These are phyloP conservation scores for Fusarium sp. DNA, from an alignment of 2,329 filamentous ascomycete genomes.

Conservation along the genomic window DNA sequence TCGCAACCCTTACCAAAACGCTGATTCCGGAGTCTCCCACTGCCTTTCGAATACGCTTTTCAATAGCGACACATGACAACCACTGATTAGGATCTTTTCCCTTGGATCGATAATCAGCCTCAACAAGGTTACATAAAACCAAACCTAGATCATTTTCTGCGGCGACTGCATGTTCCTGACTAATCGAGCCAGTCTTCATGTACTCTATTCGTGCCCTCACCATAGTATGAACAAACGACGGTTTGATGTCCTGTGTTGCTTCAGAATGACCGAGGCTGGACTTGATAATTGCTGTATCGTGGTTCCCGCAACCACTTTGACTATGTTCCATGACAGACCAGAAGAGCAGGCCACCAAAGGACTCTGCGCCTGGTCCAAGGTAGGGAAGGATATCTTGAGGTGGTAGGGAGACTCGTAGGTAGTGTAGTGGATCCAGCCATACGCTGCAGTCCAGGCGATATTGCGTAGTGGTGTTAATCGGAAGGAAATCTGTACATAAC, in stretches of 20 bases:
- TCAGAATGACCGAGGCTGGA: neutral
- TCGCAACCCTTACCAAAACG: fast-evolving
- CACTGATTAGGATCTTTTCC: slow-evolving; percentile 17
- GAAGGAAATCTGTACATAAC: neutral
- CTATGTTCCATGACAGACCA: slow-evolving; percentile 22
- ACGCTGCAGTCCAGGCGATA: slow-evolving; percentile 13
- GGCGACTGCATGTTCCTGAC: neutral
- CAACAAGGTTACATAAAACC: slow-evolving; percentile 6
- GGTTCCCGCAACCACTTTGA: neutral
- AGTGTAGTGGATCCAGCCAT: slow-evolving; percentile 13
- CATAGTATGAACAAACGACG: slow-evolving; percentile 5
- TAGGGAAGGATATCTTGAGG: slow-evolving; percentile 13
- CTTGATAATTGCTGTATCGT: neutral
- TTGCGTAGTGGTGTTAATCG: neutral
- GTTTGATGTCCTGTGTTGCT: neutral
- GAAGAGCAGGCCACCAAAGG: neutral
- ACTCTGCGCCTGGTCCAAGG: fast-evolving
- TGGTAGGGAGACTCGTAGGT: neutral
- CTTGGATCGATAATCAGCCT: slow-evolving; percentile 1
- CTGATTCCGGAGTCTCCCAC: fast-evolving
- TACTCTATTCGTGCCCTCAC: slow-evolving; percentile 13
- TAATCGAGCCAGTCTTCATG: neutral
- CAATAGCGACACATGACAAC: slow-evolving; percentile 10
- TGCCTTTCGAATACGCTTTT: neutral
- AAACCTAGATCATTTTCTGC: slow-evolving; percentile 5